These are phyloP conservation scores for Russula brevipes DNA, from an alignment of 768 basidiomycete species.

Conservation along the genomic window DNA sequence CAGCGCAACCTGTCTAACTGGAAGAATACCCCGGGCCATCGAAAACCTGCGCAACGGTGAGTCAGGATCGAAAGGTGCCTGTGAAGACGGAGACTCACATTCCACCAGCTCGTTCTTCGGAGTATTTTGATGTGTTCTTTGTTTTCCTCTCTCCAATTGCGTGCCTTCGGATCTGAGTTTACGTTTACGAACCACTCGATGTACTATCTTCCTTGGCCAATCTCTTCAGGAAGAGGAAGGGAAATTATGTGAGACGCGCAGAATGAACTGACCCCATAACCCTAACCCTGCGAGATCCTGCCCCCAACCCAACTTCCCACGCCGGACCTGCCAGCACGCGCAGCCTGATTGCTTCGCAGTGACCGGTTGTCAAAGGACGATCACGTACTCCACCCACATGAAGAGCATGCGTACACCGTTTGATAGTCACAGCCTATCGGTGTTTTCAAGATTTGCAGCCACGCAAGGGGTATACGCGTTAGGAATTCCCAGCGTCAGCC, in stretches of 20 bases:
- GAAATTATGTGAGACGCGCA: neutral
- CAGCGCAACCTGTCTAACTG: neutral
- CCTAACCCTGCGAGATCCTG: no score
- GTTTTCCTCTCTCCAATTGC: neutral
- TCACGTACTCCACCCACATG: neutral
- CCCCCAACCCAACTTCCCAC: conserved; percentile 18
- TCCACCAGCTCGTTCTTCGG: neutral
- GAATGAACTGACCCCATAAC: neutral
- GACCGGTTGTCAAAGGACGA: neutral
- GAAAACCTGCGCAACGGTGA: neutral
- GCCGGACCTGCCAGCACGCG: conserved; percentile 12
- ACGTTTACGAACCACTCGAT: neutral
- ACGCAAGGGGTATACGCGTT: conserved; percentile 20
- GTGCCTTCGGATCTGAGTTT: neutral
- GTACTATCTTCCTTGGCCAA: neutral
- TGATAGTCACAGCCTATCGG: conserved; percentile 19
- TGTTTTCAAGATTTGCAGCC: conserved; percentile 14
- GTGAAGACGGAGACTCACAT: neutral
- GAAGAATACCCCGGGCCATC: neutral
- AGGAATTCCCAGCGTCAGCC: neutral
- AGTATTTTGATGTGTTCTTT: neutral
- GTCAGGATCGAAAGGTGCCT: neutral
- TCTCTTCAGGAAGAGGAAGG: neutral
- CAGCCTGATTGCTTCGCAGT: conserved; percentile 6
- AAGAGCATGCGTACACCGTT: conserved; percentile 9